Evolutionary conservation across 1,284 basidiomycete species (phyloP), one percentile per base, ranked within the genome.

Genomic region (Ganoderma resinaceum): DNA sequence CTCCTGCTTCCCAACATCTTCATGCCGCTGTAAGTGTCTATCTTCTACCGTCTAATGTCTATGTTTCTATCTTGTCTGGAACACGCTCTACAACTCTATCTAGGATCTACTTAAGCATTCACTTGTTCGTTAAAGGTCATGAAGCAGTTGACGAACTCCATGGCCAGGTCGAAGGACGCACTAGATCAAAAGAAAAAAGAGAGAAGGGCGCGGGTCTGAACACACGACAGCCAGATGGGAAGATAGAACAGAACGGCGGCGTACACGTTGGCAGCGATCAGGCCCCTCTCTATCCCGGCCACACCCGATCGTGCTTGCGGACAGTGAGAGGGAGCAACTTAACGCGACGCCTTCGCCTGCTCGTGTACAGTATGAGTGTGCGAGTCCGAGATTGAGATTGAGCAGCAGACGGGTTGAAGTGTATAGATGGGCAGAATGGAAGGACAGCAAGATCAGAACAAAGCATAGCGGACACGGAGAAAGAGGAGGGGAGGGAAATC

Each of bases 401-500:
- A n/a, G 31, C 31, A 35, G 38, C 40, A 46, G 31, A 46, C 43
- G 49, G 29, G 46, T n/a, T n/a, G n/a, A n/a, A n/a, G 55, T 37
- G 61, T n/a, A 42, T 37, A 11, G 23, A 3, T 6, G 8, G n/a
- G n/a, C 3, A n/a, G 3, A n/a, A n/a, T 2, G 11, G 57, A 23
- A n/a, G 37, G 58, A 46, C 42, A 52, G 49, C 61, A 65, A 6
- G 58, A 60, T 60, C 58, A 60, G 58, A 60, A n/a, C 20, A 23
- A 26, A 52, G 14, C 23, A 26, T 49, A 9, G 37, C 29, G 42
- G 8, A 38, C 33, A 62, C 66, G 66, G 62, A 72, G 66, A 68
- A 63, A 69, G 66, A 65, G 62, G 60, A 66, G 65, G 66, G 62
- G 38, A 61, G 67, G n/a, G 46, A 46, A 37, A 70, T 76, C 69